These are phyloP conservation scores for Podospora appendiculata DNA, from an alignment of 495 filamentous ascomycete species.

Conservation along the genomic window DNA sequence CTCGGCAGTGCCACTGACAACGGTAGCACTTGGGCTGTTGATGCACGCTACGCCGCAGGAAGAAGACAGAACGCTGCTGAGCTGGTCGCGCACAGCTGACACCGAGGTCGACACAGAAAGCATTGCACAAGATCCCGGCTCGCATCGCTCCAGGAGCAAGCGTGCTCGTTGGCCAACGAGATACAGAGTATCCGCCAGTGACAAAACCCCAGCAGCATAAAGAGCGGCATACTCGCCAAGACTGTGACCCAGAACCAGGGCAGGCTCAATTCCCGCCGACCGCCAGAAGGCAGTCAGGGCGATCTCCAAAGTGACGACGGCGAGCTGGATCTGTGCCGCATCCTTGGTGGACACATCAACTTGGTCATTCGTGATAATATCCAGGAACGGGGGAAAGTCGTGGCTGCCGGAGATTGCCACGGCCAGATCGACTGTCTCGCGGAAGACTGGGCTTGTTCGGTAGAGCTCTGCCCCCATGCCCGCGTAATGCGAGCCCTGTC, in stretches of 20 bases:
- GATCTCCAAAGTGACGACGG: constrained; percentile 69
- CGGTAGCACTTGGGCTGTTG: constrained; percentile 40
- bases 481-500: constrained; percentile 52
- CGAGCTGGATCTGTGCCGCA: constrained; percentile 63
- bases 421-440: constrained; percentile 12
- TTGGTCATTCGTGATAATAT: neutral
- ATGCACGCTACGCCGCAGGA: constrained; percentile 49
- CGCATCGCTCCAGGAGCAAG: constrained; percentile 54
- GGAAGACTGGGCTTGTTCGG: constrained; percentile 53
- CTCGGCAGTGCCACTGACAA: constrained; percentile 35
- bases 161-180: constrained; percentile 60
- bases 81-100: constrained; percentile 1
- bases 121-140: constrained; percentile 53
- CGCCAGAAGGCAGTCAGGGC: constrained; percentile 70
- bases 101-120: constrained; percentile 29
- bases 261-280: constrained; percentile 65
- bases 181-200: constrained; percentile 56
- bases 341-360: neutral
- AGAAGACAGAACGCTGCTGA: constrained; percentile 1
- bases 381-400: neutral
- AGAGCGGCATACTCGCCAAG: constrained; percentile 68
- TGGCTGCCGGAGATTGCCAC: too few species aligned
- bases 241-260: constrained; percentile 74
- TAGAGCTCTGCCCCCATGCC: constrained; percentile 63
- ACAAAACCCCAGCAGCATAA: constrained; percentile 58